Evolutionary conservation across 176 grass and related monocot species (phyloP).

Genomic region (Saccharum spontaneum): DNA sequence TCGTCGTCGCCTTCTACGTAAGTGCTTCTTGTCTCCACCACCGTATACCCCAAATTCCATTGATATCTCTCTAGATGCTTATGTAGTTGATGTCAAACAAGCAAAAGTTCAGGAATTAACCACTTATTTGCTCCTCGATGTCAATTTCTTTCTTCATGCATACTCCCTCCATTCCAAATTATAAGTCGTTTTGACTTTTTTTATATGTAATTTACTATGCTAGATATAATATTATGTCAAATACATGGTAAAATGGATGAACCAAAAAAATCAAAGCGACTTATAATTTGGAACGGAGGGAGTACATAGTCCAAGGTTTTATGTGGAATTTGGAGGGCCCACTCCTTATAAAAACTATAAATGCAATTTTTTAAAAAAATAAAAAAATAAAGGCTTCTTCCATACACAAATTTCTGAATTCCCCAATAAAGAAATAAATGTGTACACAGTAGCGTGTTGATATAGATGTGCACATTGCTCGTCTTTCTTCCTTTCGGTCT

Average conservation of each 20-base stretch:
- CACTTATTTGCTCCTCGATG: not conserved
- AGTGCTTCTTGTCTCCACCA: not conserved
- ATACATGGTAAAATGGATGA: too few species aligned
- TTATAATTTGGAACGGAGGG: too few species aligned
- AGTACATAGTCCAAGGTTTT: not conserved
- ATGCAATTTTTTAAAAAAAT: not conserved
- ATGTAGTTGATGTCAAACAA: not conserved
- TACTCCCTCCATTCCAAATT: too few species aligned
- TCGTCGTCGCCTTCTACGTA: conserved; percentile 93
- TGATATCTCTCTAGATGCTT: not conserved
- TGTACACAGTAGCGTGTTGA: not conserved
- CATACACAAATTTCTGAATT: not conserved
- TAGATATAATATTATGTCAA: too few species aligned
- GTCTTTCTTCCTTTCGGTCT: not conserved
- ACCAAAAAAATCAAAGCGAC: too few species aligned
- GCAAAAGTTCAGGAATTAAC: not conserved
- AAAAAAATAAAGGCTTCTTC: not conserved
- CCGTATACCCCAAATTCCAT: not conserved
- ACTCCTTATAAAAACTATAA: not conserved
- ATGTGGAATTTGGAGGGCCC: not conserved
- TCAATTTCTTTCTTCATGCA: not conserved
- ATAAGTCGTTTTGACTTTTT: too few species aligned
- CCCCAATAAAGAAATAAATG: not conserved
- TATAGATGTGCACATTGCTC: not conserved
- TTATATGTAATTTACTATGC: too few species aligned